Percentiles rank a stretch among this genome's conserved stretches.
phyloP scores from a whole-genome alignment of 176 grass and related monocot species.

The Oryza officinalis region DNA sequence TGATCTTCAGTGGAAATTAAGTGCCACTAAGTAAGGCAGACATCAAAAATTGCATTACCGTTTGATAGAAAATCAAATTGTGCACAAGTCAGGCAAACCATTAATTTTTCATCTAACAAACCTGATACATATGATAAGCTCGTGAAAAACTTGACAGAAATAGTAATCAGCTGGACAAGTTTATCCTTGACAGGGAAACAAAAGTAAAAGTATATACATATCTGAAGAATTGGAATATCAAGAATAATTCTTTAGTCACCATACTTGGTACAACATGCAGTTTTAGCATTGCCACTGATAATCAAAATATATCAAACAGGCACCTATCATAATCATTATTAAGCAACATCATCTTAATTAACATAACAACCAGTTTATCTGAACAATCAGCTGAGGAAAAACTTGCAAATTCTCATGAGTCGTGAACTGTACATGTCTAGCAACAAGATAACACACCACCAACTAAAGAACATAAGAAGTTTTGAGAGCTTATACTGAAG shows the following conservation, averaged over 20 bases:
- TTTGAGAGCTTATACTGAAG: background rate
- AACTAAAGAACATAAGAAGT: background rate
- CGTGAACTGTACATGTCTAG: background rate
- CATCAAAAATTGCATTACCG: background rate
- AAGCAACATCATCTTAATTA: background rate
- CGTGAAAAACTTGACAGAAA: background rate
- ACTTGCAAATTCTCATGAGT: too few relatives aligned
- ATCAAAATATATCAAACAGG: background rate
- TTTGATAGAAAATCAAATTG: conserved; percentile 10
- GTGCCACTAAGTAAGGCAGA: background rate
- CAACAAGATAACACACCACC: background rate
- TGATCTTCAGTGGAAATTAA: conserved; percentile 14
- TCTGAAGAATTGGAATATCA: background rate
- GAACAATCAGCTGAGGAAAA: too few relatives aligned
- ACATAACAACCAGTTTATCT: background rate
- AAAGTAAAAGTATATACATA: background rate
- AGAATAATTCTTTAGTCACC: background rate
- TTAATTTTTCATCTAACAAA: background rate
- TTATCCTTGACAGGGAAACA: background rate
- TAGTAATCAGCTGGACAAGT: background rate
- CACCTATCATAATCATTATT: background rate
- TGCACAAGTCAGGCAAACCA: background rate
- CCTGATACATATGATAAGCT: background rate
- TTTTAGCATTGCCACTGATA: background rate
- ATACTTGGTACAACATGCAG: background rate